Conservation (phyloP, 2,329 filamentous ascomycete species). For the Clarireedia homoeocarpa region DNA sequence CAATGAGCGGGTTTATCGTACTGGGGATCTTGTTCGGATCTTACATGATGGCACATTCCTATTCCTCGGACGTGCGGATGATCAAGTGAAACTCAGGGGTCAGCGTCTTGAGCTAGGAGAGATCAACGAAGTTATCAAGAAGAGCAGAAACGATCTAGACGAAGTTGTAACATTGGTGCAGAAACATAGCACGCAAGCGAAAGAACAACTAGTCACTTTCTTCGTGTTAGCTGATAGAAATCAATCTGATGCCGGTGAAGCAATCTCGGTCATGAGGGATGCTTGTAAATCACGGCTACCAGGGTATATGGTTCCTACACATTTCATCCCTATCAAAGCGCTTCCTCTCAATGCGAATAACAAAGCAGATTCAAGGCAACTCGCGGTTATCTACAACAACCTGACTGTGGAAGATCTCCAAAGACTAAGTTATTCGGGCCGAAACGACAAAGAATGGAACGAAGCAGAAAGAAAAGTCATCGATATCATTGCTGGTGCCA, state of each 20-base stretch:
- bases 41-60: slow-evolving; percentile 76
- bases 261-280: slow-evolving; percentile 43
- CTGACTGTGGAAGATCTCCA: slow-evolving; percentile 54
- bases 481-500: slow-evolving; percentile 39
- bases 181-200: slow-evolving; percentile 63
- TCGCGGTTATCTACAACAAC: slow-evolving; percentile 58
- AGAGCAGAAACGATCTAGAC: slow-evolving; percentile 46
- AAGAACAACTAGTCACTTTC: slow-evolving; percentile 78
- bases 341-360: slow-evolving; percentile 85
- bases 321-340: slow-evolving; percentile 61
- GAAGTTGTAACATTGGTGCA: slow-evolving; percentile 71
- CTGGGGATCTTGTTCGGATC: slow-evolving; percentile 79
- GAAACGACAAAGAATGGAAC: slow-evolving; percentile 27
- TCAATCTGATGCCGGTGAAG: slow-evolving; percentile 27
- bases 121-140: slow-evolving; percentile 77
- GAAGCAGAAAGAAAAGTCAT: slow-evolving; percentile 42
- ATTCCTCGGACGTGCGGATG: slow-evolving; percentile 80
- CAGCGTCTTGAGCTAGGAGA: slow-evolving; percentile 86
- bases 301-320: slow-evolving; percentile 85
- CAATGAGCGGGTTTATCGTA: slow-evolving; percentile 67
- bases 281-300: slow-evolving; percentile 66
- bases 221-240: slow-evolving; percentile 37
- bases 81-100: slow-evolving; percentile 85
- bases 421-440: slow-evolving; percentile 36
- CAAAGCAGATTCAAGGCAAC: slow-evolving; percentile 68